phyloP scores from a whole-genome alignment of 768 basidiomycete genomes.

The Gyrodon lividus region DNA sequence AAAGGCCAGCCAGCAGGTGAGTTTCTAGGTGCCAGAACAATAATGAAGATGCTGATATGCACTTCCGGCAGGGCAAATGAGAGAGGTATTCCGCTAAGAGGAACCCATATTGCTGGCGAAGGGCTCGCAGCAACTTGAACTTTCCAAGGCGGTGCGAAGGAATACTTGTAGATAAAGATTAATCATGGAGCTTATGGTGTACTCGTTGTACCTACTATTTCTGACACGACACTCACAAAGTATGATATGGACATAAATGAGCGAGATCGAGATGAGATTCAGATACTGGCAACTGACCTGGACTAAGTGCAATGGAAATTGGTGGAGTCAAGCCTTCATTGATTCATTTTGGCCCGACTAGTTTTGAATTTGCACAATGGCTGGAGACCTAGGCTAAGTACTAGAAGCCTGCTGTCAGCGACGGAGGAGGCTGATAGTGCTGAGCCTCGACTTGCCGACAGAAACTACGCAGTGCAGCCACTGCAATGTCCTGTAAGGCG shows the following conservation, averaged over 20 bases:
- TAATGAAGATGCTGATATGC: neutral
- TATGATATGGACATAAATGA: constrained; percentile 11
- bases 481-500: too few species aligned
- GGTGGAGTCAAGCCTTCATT: too few species aligned
- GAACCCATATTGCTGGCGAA: neutral
- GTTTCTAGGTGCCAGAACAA: constrained; percentile 4
- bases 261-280: too few species aligned
- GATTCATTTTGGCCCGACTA: too few species aligned
- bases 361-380: too few species aligned
- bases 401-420: too few species aligned
- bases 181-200: constrained; percentile 7
- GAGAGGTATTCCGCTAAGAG: neutral
- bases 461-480: too few species aligned
- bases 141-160: constrained; percentile 19
- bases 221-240: constrained; percentile 1
- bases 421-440: too few species aligned
- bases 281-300: too few species aligned
- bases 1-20: constrained; percentile 17
- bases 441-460: too few species aligned
- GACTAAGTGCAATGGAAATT: too few species aligned
- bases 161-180: constrained; percentile 10
- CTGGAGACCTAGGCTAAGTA: too few species aligned
- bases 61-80: constrained; percentile 22
- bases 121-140: constrained; percentile 3
- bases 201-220: constrained; percentile 17